A percentile compares a stretch with the other conserved stretches of the same genome.
Evolutionary conservation across 352 stramenopile genomes (phyloP).

Genomic region (Peronospora belbahrii): DNA sequence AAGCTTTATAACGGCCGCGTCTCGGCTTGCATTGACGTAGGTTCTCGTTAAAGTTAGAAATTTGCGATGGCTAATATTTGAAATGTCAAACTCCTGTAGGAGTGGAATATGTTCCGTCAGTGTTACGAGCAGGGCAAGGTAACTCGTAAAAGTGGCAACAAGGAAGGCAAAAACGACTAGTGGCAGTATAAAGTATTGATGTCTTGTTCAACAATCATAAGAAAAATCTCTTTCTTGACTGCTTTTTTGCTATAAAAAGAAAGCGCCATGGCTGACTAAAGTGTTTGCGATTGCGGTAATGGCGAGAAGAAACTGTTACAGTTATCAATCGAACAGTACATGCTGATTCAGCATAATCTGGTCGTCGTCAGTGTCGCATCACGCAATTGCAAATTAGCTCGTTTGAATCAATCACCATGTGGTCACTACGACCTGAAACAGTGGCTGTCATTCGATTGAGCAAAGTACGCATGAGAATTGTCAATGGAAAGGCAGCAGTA

Average conservation of each 20-base stretch:
- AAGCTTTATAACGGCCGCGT: slow-evolving; percentile 68
- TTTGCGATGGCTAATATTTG: not conserved
- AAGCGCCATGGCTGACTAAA: not conserved
- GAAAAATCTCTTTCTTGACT: too few species aligned
- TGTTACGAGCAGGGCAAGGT: slow-evolving; percentile 57
- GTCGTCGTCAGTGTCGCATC: not conserved
- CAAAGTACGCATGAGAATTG: not conserved
- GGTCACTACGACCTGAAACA: not conserved
- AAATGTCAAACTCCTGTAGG: slow-evolving; percentile 18
- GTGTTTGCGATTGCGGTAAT: not conserved
- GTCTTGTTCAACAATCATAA: not conserved
- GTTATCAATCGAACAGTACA: not conserved
- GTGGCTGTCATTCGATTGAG: not conserved
- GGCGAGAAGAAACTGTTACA: slow-evolving; percentile 4
- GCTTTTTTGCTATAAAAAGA: too few species aligned
- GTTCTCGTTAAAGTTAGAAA: not conserved
- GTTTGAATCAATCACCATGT: too few species aligned
- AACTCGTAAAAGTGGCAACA: slow-evolving; percentile 12
- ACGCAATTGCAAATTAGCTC: too few species aligned
- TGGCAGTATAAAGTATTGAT: not conserved
- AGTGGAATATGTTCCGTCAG: slow-evolving; percentile 70
- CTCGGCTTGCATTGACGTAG: slow-evolving; percentile 59
- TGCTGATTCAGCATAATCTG: not conserved
- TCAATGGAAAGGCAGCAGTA: not conserved
- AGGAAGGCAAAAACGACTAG: slow-evolving; percentile 6